phyloP scores from a whole-genome alignment of 2,329 filamentous ascomycete species.

The Scopulariopsis brevicaulis region DNA sequence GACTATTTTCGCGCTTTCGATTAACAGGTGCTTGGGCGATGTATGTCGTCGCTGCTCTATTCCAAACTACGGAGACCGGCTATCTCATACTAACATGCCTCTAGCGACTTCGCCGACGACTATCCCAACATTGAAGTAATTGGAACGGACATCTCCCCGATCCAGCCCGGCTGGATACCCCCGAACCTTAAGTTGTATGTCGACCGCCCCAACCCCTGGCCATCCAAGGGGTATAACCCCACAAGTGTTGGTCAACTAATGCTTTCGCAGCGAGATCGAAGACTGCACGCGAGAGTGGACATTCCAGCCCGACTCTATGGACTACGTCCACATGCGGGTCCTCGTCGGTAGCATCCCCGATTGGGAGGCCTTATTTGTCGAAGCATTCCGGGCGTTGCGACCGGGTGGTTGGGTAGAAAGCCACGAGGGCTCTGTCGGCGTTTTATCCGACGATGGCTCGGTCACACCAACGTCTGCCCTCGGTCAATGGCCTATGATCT shows the following conservation, averaged over 20 bases:
- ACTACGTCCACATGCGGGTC: constrained; percentile 47
- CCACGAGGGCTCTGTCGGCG: constrained; percentile 24
- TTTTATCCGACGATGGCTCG: constrained; percentile 16
- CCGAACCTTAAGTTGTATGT: constrained; percentile 27
- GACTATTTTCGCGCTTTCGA: neutral
- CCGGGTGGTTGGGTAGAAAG: constrained; percentile 20
- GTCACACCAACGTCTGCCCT: constrained; percentile 15
- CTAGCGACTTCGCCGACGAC: constrained; percentile 33
- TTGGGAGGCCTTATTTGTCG: constrained; percentile 41
- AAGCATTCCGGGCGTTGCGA: constrained; percentile 36
- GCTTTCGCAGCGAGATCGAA: constrained; percentile 15
- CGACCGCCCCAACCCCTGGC: no score
- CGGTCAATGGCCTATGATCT: constrained; percentile 15
- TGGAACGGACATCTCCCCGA: constrained; percentile 44
- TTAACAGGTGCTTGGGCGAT: constrained; percentile 30
- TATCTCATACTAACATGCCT: constrained; percentile 14
- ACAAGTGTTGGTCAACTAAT: neutral
- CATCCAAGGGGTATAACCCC: no score
- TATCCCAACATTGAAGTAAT: constrained; percentile 29
- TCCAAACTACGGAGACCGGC: neutral
- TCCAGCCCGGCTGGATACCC: constrained; percentile 40
- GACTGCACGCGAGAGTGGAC: constrained; percentile 31
- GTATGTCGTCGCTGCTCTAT: constrained; percentile 19
- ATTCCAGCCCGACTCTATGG: constrained; percentile 28
- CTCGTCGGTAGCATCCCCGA: constrained; percentile 45